Evolutionary conservation across 305 asterid species (phyloP), one percentile per base, ranked within the genome.

Genomic region (Withania somnifera): DNA sequence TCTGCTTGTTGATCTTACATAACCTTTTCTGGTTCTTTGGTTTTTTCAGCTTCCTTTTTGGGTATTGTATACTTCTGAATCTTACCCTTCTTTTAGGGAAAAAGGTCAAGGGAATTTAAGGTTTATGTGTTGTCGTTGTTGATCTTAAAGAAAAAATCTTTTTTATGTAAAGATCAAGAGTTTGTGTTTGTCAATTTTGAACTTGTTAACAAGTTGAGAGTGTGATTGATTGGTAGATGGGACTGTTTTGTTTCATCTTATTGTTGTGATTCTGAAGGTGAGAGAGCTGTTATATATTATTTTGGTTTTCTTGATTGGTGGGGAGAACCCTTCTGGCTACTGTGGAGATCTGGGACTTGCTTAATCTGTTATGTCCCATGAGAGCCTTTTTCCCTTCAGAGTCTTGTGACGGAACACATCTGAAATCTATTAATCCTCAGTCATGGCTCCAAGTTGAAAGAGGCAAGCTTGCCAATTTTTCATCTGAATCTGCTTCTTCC

Each of bases 381-480:
- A 93, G 92, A 95, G 87, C 92, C 24, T 91, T 89, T 83, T 91
- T 93, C 61, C 92, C 94, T 86, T 94, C 99, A 30, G 99, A 94
- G 69, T 89, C 97, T 58, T 94, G 94, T 89, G 93, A 89, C 86
- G 95, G 92, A 56, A 88, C 94, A 57, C 91, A 89, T 67, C 89
- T 90, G 50, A 92, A 87, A 82, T 82, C 93, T 15, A 82, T 94
- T 84, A 92, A 90, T 88, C 99, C 98, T 30, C 98, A 94, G 87
- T 91, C 98, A 83, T 96, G 99, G 99, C 94, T 94, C 84, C 98
- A 96, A 88, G 98, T 91, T 84, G 98, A 96, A 88, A 90, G 98
- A 90, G 98, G 98, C 57, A 94, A 94, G 77, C 93, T 87, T 67
- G 79, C 97, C 19, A 92, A 94, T 84, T 86, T 87, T 54, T 87